Evolutionary conservation across 75 land plant genomes (phyloP).

Genomic region (Pinus taeda): DNA sequence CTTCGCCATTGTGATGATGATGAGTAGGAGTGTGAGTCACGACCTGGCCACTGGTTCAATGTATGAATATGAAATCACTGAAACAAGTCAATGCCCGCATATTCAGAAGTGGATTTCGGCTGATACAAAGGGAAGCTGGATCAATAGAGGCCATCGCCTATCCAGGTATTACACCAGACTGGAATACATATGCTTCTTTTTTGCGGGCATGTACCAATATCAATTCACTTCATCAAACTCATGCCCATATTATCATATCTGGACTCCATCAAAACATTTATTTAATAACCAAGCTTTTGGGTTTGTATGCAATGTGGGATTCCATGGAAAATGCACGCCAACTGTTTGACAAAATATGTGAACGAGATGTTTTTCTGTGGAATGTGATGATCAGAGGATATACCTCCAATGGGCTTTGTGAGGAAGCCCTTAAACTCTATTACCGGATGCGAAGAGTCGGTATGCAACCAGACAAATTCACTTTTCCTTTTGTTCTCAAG

Average conservation of each 20-base stretch:
- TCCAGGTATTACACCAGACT: too few relatives aligned
- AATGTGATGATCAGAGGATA: slow-evolving; percentile 45
- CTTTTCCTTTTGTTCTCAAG: slow-evolving; percentile 30
- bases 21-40: too few relatives aligned
- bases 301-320: neutral
- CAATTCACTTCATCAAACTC: neutral
- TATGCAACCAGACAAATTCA: slow-evolving; percentile 22
- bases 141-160: too few relatives aligned
- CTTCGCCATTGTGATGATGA: too few relatives aligned
- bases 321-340: neutral
- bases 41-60: too few relatives aligned
- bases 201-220: neutral
- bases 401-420: slow-evolving; percentile 13
- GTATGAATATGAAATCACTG: too few relatives aligned
- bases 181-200: neutral
- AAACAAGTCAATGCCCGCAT: too few relatives aligned
- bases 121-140: too few relatives aligned
- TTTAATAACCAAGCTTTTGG: neutral
- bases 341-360: slow-evolving; percentile 5
- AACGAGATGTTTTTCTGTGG: slow-evolving; percentile 23
- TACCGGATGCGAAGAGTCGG: slow-evolving; percentile 13
- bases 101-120: too few relatives aligned
- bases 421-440: slow-evolving; percentile 29
- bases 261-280: neutral
- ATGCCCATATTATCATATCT: neutral